Percentiles rank a stretch among this genome's conserved stretches.
phyloP scores from a whole-genome alignment of 768 basidiomycete genomes.

The Phanerochaete sordida region DNA sequence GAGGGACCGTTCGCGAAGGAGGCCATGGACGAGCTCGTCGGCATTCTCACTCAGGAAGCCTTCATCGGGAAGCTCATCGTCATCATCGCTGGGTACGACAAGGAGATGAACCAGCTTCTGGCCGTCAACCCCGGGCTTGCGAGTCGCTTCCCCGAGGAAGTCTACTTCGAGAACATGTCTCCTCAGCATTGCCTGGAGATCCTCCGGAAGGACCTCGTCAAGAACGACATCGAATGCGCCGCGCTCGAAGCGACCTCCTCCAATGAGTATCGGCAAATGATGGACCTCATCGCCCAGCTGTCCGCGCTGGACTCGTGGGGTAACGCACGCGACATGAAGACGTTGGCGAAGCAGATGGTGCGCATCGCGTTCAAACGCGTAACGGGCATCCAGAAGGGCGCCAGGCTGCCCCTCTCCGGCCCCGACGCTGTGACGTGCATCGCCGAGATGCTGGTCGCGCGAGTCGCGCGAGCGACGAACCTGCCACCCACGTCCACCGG shows the following conservation, averaged over 20 bases:
- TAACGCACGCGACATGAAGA: conserved; percentile 63
- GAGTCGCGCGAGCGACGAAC: conserved; percentile 4
- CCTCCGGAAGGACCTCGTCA: conserved; percentile 43
- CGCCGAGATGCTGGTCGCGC: conserved; percentile 14
- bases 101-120: conserved; percentile 61
- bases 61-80: conserved; percentile 61
- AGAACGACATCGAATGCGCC: conserved; percentile 35
- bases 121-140: conserved; percentile 58
- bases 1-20: conserved; percentile 66
- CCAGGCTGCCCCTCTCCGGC: conserved; percentile 19
- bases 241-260: conserved; percentile 34
- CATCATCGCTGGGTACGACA: conserved; percentile 67
- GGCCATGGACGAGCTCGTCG: conserved; percentile 70
- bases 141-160: conserved; percentile 64
- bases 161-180: conserved; percentile 50
- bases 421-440: conserved; percentile 29
- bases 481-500: background rate
- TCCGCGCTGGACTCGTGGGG: conserved; percentile 56
- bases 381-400: background rate
- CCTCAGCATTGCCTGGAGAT: conserved; percentile 47
- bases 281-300: conserved; percentile 36
- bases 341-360: conserved; percentile 47
- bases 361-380: conserved; percentile 31
- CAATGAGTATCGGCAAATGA: conserved; percentile 32
- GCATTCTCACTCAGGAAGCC: conserved; percentile 52